Evolutionary conservation across 306 rosid species (phyloP), one percentile per base, ranked within the genome.

Genomic region (Cucurbita ficifolia): DNA sequence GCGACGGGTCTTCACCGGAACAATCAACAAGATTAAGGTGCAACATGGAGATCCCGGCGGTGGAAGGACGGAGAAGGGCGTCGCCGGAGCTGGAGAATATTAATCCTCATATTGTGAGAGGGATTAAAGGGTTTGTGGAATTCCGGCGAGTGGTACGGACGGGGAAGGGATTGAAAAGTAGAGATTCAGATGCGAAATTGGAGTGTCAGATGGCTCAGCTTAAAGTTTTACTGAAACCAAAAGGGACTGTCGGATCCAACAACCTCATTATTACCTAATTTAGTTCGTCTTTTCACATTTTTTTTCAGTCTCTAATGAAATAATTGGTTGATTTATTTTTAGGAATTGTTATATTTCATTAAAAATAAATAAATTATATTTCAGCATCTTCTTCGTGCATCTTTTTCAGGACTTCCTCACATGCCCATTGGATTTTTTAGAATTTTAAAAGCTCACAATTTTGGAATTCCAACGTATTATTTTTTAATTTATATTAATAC

Each of bases 41-140:
- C n/a, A n/a, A n/a, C n/a, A n/a, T 0, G 3, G 71, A 13, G 38
- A 46, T 55, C 5, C 38, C 36, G 61, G 58, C 46, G 18, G 70
- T 42, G 45, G 77, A 75, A 0, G 39, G n/a, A n/a, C n/a, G n/a
- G n/a, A 51, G 72, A 78, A 79, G 76, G 51, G 77, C 61, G 48
- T 3, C 77, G 17, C 76, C 83, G 53, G 86, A 86, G 71, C 65
- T 79, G 49, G 90, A 86, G 77, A 86, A 58, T 58, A 58, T 11
- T 24, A 58, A 86, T 73, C 90, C 86, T 36, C 90, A 86, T 35
- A 83, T 86, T 72, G 76, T 72, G 77, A 74, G 90, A 78, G 90
- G 90, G 55, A 86, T 86, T 71, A 86, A 86, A 76, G 90, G 90
- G 79, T 86, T 83, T 73, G 90, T 86, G 19, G 90, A 86, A 46